Conservation (phyloP, 371 early-diverging fungal species). For the Quaeritorhiza haematococci region DNA sequence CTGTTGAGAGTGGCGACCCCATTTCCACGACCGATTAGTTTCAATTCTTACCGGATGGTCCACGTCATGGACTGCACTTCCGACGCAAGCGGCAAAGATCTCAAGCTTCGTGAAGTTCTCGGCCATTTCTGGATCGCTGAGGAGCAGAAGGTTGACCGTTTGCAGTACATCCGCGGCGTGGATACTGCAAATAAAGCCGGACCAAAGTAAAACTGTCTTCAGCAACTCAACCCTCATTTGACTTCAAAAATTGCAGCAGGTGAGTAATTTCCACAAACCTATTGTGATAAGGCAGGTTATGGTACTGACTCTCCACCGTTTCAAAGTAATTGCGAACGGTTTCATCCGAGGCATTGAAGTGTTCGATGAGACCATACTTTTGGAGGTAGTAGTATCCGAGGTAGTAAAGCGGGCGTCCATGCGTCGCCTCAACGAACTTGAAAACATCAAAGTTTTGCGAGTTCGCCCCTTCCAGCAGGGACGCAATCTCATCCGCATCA, state of each 20-base stretch:
- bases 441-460: conserved; percentile 43
- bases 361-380: conserved; percentile 29
- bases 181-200: conserved; percentile 14
- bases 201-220: not conserved
- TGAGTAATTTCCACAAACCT: too few species aligned
- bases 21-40: not conserved
- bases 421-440: conserved; percentile 29
- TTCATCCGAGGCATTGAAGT: conserved; percentile 29
- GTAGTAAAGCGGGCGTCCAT: conserved; percentile 39
- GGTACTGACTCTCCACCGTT: conserved; percentile 30
- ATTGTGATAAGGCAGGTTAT: conserved; percentile 46
- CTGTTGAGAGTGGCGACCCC: not conserved
- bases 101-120: conserved; percentile 38
- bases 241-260: too few species aligned
- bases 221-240: too few species aligned
- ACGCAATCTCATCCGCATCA: conserved; percentile 25
- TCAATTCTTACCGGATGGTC: conserved; percentile 38
- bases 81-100: conserved; percentile 38
- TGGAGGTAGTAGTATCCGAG: conserved; percentile 33
- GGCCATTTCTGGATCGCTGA: conserved; percentile 30
- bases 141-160: conserved; percentile 35
- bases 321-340: conserved; percentile 27
- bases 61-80: conserved; percentile 48
- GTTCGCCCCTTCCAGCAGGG: conserved; percentile 23
- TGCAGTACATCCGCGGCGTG: conserved; percentile 55